Evolutionary conservation across 2,329 filamentous ascomycete species (phyloP).

Genomic region (Phaeosphaeria sp.): DNA sequence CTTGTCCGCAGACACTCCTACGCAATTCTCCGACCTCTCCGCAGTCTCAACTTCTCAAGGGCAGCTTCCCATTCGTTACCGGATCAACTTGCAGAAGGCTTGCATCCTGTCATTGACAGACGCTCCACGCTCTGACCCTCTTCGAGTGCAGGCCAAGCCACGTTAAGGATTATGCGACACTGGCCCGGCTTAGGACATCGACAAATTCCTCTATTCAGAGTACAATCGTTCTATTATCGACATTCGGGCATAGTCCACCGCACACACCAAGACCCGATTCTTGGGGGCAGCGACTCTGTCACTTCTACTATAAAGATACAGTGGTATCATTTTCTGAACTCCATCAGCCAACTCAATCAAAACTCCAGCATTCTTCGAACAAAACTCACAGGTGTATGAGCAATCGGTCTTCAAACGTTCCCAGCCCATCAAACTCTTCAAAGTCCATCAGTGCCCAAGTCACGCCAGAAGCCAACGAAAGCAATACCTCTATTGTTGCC

Average conservation of each 20-base stretch:
- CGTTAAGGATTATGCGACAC: conserved; percentile 33
- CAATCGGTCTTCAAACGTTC: conserved; percentile 19
- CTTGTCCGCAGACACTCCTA: conserved; percentile 19
- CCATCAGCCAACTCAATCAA: conserved; percentile 12
- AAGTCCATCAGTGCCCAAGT: conserved; percentile 12
- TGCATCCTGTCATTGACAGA: conserved; percentile 13
- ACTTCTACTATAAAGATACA: conserved; percentile 34
- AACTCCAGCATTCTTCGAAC: conserved; percentile 8
- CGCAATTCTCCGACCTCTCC: conserved; percentile 23
- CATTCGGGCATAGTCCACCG: conserved; percentile 20
- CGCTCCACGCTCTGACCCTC: conserved; percentile 26
- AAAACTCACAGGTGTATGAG: conserved; percentile 27
- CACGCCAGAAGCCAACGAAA: conserved; percentile 13
- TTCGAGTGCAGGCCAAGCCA: conserved; percentile 24
- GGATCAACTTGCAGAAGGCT: conserved; percentile 6
- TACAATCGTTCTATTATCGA: conserved; percentile 30
- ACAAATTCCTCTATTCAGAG: conserved; percentile 24
- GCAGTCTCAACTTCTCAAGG: conserved; percentile 23
- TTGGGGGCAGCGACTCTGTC: conserved; percentile 16
- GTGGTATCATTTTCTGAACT: conserved; percentile 8
- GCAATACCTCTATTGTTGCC: conserved; percentile 7
- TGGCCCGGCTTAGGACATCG: conserved; percentile 31
- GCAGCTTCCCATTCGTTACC: conserved; percentile 20
- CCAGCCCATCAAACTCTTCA: conserved; percentile 34
- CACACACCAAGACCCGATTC: conserved; percentile 10